Evolutionary conservation across 108 stramenopile species (phyloP), one percentile per base, ranked within the genome.

Genomic region (Schizochytrium sp.): DNA sequence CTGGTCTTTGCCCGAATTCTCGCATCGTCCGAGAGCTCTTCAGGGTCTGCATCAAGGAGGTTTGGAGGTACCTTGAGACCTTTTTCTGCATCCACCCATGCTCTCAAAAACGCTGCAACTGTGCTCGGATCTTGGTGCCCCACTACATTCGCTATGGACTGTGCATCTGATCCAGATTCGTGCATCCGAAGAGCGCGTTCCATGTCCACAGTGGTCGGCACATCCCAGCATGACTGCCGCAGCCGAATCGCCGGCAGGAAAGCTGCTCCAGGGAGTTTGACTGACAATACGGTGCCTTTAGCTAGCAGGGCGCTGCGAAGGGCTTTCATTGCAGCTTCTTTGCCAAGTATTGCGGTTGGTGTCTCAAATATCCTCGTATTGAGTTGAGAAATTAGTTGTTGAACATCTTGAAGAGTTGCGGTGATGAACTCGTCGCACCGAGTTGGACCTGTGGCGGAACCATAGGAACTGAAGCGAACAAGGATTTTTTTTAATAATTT

Each of bases 231-330:
- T 7, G 64, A 28, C 64, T 69, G 42, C 64, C 64, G 64, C 1
- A 69, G 42, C 64, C 64, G 64, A 44, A 69, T 69, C 12, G 64
- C 64, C 64, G 64, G 64, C 19, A 69, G 64, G 42, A 69, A 44
- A 38, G 64, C 28, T 44, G 64, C 64, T 7, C 64, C 64, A 44
- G 64, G 64, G 19, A 69, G 64, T 44, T 69, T 69, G 42, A 69
- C 64, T 44, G 64, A 69, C 64, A 69, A 44, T 2, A 69, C 64
- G 64, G 12, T 69, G 64, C 64, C 64, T 44, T 69, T 69, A 44
- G 64, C 64, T 44, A 69, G 64, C 12, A 69, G 64, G 42, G 64
- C 64, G 64, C 64, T 69, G 19, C 64, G 64, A 38, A 69, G 64
- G 19, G 64, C 64, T 44, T 69, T 69, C 64, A 69, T 69, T n/a